Conservation (phyloP, 2,329 filamentous ascomycete species). For the Venturia effusa region DNA sequence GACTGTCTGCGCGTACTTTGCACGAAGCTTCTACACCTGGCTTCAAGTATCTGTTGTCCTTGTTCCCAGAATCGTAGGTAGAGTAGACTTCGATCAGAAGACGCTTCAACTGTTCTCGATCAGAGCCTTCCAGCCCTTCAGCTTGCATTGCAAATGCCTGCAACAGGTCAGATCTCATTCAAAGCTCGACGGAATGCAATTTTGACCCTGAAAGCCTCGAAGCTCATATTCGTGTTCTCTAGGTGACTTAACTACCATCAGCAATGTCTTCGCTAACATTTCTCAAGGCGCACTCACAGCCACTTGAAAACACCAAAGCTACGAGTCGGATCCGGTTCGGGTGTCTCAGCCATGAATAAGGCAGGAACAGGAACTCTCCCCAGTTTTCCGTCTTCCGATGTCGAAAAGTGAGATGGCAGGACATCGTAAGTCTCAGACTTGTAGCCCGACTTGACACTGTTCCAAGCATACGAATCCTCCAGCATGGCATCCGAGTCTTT, state of each 20-base stretch:
- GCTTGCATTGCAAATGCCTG: background rate
- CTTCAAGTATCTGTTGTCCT: background rate
- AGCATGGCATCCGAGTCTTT: background rate
- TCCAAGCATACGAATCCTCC: background rate
- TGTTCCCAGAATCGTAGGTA: background rate
- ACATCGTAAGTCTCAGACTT: background rate
- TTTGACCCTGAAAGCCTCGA: background rate
- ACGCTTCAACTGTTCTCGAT: background rate
- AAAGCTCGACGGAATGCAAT: background rate
- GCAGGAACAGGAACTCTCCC: background rate
- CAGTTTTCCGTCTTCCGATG: background rate
- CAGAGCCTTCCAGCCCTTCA: background rate
- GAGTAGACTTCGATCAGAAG: background rate
- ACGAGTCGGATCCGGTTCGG: background rate
- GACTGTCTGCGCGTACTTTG: background rate
- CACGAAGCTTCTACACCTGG: background rate
- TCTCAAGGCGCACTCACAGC: background rate
- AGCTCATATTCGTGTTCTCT: background rate
- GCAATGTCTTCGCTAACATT: background rate
- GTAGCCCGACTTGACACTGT: background rate
- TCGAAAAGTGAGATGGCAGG: background rate
- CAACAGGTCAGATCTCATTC: background rate
- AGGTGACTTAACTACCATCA: background rate
- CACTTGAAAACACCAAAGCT: background rate
- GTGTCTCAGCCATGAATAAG: background rate